Conservation (phyloP, 495 filamentous ascomycete species). For the Hyaloscypha hepaticicola region DNA sequence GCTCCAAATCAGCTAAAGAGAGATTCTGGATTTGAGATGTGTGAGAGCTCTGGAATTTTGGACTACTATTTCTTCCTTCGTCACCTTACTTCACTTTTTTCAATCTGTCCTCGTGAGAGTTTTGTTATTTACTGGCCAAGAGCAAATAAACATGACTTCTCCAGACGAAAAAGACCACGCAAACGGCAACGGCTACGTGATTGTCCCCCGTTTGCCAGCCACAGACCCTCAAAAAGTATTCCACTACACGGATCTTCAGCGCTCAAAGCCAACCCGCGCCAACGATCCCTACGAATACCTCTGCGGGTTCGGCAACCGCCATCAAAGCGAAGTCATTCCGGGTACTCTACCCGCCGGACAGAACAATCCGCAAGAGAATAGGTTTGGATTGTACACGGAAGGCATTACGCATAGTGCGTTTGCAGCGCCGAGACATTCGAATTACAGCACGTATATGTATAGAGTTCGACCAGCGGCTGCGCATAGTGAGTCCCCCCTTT, state of each 20-base stretch:
- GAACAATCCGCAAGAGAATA: slow-evolving; percentile 70
- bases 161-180: background rate
- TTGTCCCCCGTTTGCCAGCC: slow-evolving; percentile 7
- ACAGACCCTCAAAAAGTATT: slow-evolving; percentile 47
- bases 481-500: slow-evolving; percentile 43
- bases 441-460: slow-evolving; percentile 75
- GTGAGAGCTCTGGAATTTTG: background rate
- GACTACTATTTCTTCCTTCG: background rate
- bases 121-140: background rate
- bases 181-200: slow-evolving; percentile 5
- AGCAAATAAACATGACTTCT: background rate
- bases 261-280: slow-evolving; percentile 41
- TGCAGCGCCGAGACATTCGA: slow-evolving; percentile 66
- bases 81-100: background rate
- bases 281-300: slow-evolving; percentile 53
- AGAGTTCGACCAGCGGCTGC: slow-evolving; percentile 67
- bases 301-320: slow-evolving; percentile 36
- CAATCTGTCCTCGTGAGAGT: too few relatives aligned
- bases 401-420: slow-evolving; percentile 84
- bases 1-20: background rate
- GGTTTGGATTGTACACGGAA: slow-evolving; percentile 70
- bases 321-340: slow-evolving; percentile 25
- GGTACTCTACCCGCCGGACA: slow-evolving; percentile 44
- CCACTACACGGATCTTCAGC: slow-evolving; percentile 57
- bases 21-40: background rate